A percentile compares a stretch with the other conserved stretches of the same genome.
These are phyloP conservation scores for Warburgia ugandensis DNA, from an alignment of 164 flowering plant species.

Conservation along the genomic window DNA sequence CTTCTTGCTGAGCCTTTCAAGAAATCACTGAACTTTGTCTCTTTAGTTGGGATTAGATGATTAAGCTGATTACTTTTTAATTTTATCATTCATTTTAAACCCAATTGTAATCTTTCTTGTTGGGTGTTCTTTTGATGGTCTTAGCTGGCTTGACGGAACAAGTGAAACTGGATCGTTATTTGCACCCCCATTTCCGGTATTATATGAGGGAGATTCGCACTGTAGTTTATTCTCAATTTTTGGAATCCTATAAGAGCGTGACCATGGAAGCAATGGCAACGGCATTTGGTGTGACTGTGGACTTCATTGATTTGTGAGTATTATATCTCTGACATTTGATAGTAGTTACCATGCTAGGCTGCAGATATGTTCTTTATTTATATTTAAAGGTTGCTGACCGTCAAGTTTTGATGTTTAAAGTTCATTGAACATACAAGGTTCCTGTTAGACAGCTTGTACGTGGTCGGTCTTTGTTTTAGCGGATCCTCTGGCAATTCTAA, in stretches of 20 bases:
- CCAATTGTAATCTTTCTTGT: too few species aligned
- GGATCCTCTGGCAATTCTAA: neutral
- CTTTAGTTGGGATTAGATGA: too few species aligned
- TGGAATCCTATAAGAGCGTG: constrained; percentile 96
- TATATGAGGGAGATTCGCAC: constrained; percentile 93
- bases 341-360: too few species aligned
- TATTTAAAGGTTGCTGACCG: too few species aligned
- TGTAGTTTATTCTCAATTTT: constrained; percentile 90
- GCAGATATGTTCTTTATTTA: constrained; percentile 8
- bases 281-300: constrained; percentile 92
- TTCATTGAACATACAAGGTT: too few species aligned
- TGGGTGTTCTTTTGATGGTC: neutral
- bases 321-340: too few species aligned
- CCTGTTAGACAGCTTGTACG: neutral
- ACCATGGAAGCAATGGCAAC: constrained; percentile 98
- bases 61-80: too few species aligned
- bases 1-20: too few species aligned
- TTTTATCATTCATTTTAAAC: too few species aligned
- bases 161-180: constrained; percentile 79
- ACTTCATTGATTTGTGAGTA: constrained; percentile 94
- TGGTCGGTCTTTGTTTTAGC: neutral
- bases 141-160: constrained; percentile 86
- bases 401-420: too few species aligned
- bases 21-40: too few species aligned
- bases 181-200: constrained; percentile 91